These are phyloP conservation scores for Apiotrichum mycotoxinovorans DNA, from an alignment of 1,284 basidiomycete species.

Conservation along the genomic window DNA sequence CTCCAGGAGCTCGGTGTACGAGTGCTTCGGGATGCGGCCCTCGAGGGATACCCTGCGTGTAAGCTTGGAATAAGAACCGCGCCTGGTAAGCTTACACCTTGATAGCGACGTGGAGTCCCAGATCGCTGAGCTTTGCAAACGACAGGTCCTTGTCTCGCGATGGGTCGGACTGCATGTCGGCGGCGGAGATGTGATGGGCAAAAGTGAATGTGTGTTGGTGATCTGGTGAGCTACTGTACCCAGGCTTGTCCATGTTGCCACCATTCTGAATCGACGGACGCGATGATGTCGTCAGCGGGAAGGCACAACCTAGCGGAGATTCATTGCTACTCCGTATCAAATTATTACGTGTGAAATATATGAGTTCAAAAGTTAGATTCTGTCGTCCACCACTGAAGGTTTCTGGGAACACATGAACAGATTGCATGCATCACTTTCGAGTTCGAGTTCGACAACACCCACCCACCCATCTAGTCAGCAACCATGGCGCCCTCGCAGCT, in stretches of 20 bases:
- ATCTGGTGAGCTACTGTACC: too few relatives aligned
- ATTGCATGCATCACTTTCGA: too few relatives aligned
- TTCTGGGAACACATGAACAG: too few relatives aligned
- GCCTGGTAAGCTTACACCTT: slow-evolving; percentile 62
- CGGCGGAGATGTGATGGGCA: not conserved
- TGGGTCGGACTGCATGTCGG: slow-evolving; percentile 31
- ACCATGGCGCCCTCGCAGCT: slow-evolving; percentile 63
- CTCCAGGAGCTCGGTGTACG: slow-evolving; percentile 71
- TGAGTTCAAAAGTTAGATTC: not conserved
- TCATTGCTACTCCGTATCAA: not conserved
- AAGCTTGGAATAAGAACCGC: slow-evolving; percentile 4
- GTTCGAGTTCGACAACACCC: not conserved
- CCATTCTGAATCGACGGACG: not conserved
- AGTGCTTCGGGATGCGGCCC: slow-evolving; percentile 63
- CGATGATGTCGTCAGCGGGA: not conserved
- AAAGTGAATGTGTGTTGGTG: too few relatives aligned
- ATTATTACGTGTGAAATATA: not conserved
- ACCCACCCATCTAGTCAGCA: not conserved
- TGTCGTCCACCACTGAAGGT: slow-evolving; percentile 2
- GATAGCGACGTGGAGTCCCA: slow-evolving; percentile 79
- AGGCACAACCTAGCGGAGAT: slow-evolving; percentile 1
- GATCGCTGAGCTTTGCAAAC: slow-evolving; percentile 79
- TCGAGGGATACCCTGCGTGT: slow-evolving; percentile 71
- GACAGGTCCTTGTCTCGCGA: slow-evolving; percentile 65
- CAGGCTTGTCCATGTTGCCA: not conserved